Evolutionary conservation across 73 alveolate species (phyloP).

Genomic region (Paramecium caudatum): DNA sequence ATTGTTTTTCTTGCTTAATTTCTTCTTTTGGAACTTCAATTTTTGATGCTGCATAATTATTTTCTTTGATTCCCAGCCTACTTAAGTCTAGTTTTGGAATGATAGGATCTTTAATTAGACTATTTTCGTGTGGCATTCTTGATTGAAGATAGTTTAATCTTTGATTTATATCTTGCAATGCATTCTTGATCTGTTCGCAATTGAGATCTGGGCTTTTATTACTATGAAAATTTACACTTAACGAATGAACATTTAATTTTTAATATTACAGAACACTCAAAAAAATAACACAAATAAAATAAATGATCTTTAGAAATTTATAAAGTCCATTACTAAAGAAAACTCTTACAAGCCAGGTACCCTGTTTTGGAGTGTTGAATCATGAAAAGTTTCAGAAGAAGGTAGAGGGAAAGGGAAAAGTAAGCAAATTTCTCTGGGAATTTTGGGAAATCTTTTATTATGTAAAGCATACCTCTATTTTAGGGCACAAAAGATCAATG

Average conservation of each 20-base stretch:
- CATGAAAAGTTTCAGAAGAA: slow-evolving; percentile 60
- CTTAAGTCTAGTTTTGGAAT: slow-evolving; percentile 43
- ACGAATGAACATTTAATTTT: slow-evolving; percentile 68
- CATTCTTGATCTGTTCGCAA: slow-evolving; percentile 20
- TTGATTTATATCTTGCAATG: neutral
- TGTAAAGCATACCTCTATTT: neutral
- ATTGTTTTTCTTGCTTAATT: too few species aligned
- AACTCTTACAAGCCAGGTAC: slow-evolving; percentile 15
- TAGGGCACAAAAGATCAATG: slow-evolving; percentile 56
- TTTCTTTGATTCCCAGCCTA: neutral
- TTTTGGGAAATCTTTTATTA: slow-evolving; percentile 55
- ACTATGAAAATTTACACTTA: slow-evolving; percentile 48
- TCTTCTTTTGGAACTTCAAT: too few species aligned
- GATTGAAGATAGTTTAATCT: slow-evolving; percentile 5
- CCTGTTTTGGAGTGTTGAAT: slow-evolving; percentile 29
- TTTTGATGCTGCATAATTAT: too few species aligned
- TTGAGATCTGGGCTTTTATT: slow-evolving; percentile 1
- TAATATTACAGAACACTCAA: neutral
- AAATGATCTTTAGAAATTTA: slow-evolving; percentile 52
- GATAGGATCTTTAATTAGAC: neutral
- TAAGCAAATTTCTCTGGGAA: slow-evolving; percentile 27
- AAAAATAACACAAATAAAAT: slow-evolving; percentile 39
- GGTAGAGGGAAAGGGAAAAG: slow-evolving; percentile 52
- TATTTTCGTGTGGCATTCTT: slow-evolving; percentile 10
- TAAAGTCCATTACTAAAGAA: slow-evolving; percentile 32